Percentiles rank a stretch among this genome's conserved stretches.
phyloP scores from a whole-genome alignment of 2,329 filamentous ascomycete species.

The Magnaporthiopsis incrustans region DNA sequence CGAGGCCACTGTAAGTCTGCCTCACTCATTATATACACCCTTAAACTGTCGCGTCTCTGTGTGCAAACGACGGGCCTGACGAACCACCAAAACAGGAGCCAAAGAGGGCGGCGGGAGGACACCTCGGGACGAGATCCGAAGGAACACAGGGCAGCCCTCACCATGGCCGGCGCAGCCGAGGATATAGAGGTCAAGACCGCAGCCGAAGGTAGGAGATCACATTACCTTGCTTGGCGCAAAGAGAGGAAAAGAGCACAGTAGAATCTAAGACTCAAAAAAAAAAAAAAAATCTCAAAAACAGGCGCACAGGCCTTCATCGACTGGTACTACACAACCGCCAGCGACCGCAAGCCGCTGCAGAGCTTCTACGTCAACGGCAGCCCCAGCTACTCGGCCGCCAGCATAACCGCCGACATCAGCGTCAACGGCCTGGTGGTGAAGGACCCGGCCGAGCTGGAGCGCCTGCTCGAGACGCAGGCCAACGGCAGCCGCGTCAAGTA shows the following conservation, averaged over 20 bases:
- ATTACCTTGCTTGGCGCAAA: too few relatives aligned
- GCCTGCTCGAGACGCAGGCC: slow-evolving; percentile 55
- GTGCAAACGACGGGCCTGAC: neutral
- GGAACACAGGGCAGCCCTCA: neutral
- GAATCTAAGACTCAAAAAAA: neutral
- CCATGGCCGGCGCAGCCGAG: slow-evolving; percentile 16
- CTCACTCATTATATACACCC: too few relatives aligned
- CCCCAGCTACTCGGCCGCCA: slow-evolving; percentile 38
- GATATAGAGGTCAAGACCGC: slow-evolving; percentile 37
- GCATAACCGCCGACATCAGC: slow-evolving; percentile 56
- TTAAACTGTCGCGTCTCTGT: neutral
- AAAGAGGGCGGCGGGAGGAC: neutral
- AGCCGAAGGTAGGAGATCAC: slow-evolving; percentile 32
- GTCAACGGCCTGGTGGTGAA: slow-evolving; percentile 67
- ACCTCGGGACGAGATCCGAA: neutral
- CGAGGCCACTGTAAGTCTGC: neutral
- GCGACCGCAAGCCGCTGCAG: slow-evolving; percentile 49
- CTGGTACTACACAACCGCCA: slow-evolving; percentile 68
- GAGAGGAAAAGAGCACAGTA: too few relatives aligned
- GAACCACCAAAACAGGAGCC: neutral
- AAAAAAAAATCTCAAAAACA: slow-evolving; percentile 21
- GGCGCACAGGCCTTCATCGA: slow-evolving; percentile 66
- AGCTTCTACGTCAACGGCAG: slow-evolving; percentile 64
- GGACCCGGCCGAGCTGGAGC: slow-evolving; percentile 53
- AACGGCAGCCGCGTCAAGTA: slow-evolving; percentile 42